These are phyloP conservation scores for Wickerhamomyces bisporus DNA, from an alignment of 805 yeast species.

Conservation along the genomic window DNA sequence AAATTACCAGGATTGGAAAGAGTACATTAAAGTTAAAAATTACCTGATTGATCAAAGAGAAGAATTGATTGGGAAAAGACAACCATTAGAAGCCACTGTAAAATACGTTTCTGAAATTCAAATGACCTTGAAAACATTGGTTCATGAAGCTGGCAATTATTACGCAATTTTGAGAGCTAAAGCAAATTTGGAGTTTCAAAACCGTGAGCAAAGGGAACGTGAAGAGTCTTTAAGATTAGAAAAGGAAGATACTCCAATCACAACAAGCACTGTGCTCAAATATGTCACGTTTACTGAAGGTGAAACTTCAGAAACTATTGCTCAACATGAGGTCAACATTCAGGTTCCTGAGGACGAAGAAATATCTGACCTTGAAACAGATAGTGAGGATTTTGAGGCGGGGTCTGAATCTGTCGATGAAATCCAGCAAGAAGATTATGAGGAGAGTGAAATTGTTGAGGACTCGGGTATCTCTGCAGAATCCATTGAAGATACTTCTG, in stretches of 20 bases:
- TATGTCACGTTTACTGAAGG: conserved; percentile 9
- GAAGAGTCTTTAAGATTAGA: conserved; percentile 14
- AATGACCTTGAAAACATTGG: conserved; percentile 39
- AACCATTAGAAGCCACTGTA: conserved; percentile 26
- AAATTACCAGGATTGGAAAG: conserved; percentile 54
- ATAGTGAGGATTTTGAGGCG: conserved; percentile 2
- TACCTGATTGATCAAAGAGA: conserved; percentile 53
- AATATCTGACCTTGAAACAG: conserved; percentile 5
- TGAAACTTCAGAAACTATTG: conserved; percentile 14
- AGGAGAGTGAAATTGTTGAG: conserved; percentile 1
- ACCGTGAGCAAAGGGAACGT: conserved; percentile 42
- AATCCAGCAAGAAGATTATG: conserved; percentile 3
- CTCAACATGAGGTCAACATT: conserved; percentile 9
- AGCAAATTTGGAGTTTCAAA: conserved; percentile 53
- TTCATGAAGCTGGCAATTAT: conserved; percentile 59
- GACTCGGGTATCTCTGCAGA: too few species aligned
- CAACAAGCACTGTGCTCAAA: conserved; percentile 14
- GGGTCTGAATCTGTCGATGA: conserved; percentile 3
- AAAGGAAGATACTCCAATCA: conserved; percentile 12
- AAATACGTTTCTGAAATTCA: conserved; percentile 30
- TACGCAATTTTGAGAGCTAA: conserved; percentile 51
- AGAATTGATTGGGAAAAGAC: conserved; percentile 32
- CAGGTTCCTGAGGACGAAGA: conserved; percentile 12
- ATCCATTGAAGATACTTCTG: too few species aligned
- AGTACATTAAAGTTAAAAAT: conserved; percentile 52